phyloP scores from a whole-genome alignment of 148 eudicot genomes.

The Rhododendron mucronatum region DNA sequence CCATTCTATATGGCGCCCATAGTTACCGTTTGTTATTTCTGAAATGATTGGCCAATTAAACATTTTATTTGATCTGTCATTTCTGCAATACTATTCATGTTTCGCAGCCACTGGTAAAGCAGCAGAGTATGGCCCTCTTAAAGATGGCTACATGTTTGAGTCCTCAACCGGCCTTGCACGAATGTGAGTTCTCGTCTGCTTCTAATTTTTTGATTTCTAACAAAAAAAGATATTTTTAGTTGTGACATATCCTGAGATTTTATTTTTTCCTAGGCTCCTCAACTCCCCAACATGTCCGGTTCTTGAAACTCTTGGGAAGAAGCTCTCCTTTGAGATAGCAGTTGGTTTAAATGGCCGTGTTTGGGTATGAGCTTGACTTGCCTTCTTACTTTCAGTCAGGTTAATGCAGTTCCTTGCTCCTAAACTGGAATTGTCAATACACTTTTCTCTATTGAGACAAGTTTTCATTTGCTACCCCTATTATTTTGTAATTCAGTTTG shows the following conservation, averaged over 20 bases:
- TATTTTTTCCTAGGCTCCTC: conserved; percentile 49
- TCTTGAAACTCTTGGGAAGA: conserved; percentile 87
- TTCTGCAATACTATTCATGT: conserved; percentile 15
- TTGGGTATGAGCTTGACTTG: conserved; percentile 57
- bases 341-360: conserved; percentile 91
- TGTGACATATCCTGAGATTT: background rate
- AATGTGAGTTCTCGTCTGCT: conserved; percentile 48
- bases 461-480: background rate
- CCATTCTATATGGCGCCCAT: background rate
- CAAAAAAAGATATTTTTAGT: background rate
- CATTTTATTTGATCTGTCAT: conserved; percentile 7
- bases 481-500: background rate
- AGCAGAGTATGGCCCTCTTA: conserved; percentile 80
- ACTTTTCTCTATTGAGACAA: background rate
- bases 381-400: conserved; percentile 6
- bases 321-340: conserved; percentile 88
- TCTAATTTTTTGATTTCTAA: background rate
- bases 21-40: background rate
- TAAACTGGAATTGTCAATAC: background rate
- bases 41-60: background rate
- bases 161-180: conserved; percentile 89
- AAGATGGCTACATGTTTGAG: conserved; percentile 90
- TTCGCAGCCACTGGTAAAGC: conserved; percentile 75
- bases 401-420: background rate
- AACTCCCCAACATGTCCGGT: conserved; percentile 80